These are phyloP conservation scores for Bertia moriformis DNA, from an alignment of 2,329 filamentous ascomycete species.

Conservation along the genomic window DNA sequence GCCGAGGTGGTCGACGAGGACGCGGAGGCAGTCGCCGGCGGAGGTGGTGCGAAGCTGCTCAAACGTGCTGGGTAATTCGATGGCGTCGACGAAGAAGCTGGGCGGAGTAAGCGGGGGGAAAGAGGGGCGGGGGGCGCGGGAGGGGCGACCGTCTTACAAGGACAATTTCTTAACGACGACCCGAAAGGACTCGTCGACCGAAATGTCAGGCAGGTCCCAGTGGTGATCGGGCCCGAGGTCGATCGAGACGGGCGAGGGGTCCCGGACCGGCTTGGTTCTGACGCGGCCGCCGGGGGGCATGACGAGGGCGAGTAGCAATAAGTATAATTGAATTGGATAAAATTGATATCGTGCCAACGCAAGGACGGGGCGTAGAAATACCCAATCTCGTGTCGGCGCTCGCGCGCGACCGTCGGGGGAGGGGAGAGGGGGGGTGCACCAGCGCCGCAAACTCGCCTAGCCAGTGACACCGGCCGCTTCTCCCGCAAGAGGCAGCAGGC, in stretches of 20 bases:
- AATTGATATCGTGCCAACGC: too few relatives aligned
- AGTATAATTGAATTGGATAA: too few relatives aligned
- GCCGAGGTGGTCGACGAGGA: constrained; percentile 49
- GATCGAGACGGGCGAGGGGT: neutral
- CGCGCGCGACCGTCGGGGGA: too few relatives aligned
- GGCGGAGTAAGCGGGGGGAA: constrained; percentile 6
- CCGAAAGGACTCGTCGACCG: constrained; percentile 42
- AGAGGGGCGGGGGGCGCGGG: constrained; percentile 1
- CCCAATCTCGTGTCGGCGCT: too few relatives aligned
- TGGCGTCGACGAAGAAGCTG: constrained; percentile 47
- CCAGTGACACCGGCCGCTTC: too few relatives aligned
- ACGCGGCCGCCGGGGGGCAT: neutral
- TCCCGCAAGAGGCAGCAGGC: too few relatives aligned
- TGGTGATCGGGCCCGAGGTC: constrained; percentile 5
- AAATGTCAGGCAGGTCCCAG: constrained; percentile 37
- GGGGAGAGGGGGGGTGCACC: too few relatives aligned
- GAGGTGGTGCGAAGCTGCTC: constrained; percentile 58
- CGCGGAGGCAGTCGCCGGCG: constrained; percentile 39
- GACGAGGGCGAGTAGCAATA: too few relatives aligned
- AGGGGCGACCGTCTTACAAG: constrained; percentile 24
- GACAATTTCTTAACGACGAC: constrained; percentile 54
- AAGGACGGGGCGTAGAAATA: too few relatives aligned
- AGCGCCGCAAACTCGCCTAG: too few relatives aligned
- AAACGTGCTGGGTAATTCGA: constrained; percentile 54
- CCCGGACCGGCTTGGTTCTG: neutral